phyloP scores from a whole-genome alignment of 2,329 filamentous ascomycete genomes.

The Aureobasidium mangrovei region DNA sequence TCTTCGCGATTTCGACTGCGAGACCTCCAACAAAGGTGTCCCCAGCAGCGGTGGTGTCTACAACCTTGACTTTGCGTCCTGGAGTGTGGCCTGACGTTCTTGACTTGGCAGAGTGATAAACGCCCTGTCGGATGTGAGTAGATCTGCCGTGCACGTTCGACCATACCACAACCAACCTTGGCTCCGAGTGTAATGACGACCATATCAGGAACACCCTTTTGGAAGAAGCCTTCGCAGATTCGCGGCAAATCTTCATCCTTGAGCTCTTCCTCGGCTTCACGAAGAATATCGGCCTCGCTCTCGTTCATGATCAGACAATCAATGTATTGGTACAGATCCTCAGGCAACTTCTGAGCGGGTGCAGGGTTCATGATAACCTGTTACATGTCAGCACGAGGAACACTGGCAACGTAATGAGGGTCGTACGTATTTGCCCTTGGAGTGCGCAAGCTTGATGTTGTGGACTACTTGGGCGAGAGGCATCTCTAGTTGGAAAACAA shows the following conservation, averaged over 20 bases:
- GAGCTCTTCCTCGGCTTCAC: slow-evolving; percentile 32
- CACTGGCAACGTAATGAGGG: neutral
- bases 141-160: neutral
- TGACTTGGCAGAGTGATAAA: slow-evolving; percentile 24
- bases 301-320: slow-evolving; percentile 84
- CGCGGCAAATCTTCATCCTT: slow-evolving; percentile 21
- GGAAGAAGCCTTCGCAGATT: slow-evolving; percentile 48
- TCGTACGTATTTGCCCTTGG: slow-evolving; percentile 23
- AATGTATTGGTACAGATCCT: slow-evolving; percentile 56
- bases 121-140: slow-evolving; percentile 22
- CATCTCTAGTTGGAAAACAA: slow-evolving; percentile 41
- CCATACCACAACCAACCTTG: slow-evolving; percentile 41
- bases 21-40: slow-evolving; percentile 92
- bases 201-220: slow-evolving; percentile 62
- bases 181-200: slow-evolving; percentile 79
- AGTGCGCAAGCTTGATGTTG: slow-evolving; percentile 24
- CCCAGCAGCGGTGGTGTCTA: slow-evolving; percentile 89
- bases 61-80: slow-evolving; percentile 64
- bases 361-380: slow-evolving; percentile 77
- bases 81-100: slow-evolving; percentile 19
- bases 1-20: slow-evolving; percentile 59
- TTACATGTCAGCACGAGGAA: neutral
- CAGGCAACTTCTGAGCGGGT: slow-evolving; percentile 57
- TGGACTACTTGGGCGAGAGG: slow-evolving; percentile 33
- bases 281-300: slow-evolving; percentile 72